Evolutionary conservation across 2,329 filamentous ascomycete genomes (phyloP), one percentile per base, ranked within the genome.

Genomic region (Xenosphaeropsis pyriputrescens): DNA sequence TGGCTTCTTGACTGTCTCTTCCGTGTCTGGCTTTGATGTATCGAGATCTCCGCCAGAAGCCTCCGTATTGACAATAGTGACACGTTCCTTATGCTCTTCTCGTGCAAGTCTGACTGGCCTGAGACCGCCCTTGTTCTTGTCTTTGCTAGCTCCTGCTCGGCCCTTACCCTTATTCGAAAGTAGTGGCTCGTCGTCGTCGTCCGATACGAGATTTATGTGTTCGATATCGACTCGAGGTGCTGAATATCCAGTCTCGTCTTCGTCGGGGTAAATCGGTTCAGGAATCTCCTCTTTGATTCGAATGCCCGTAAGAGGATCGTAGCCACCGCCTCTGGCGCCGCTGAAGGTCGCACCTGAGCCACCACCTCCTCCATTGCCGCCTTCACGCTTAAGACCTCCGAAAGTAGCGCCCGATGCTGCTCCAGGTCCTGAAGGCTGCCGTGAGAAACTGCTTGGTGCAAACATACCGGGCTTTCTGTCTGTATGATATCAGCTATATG

Each of bases 21-120:
- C 35, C 7, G 35, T 22, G 12, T 5, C 22, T 9, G 22, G 22
- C 4, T 26, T 26, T 11, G 8, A 9, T 6, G 22, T 26, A 26
- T 26, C 22, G 12, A 26, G 22, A 26, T 26, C 22, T 3, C 22
- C 22, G 12, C 22, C 8, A 9, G 18, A 12, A 9, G 19, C 18
- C n/a, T 44, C 40, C 1, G 43, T 47, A 32, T 53, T 54, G 34
- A 53, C 49, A n/a, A 52, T 40, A 13, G 45, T 47, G n/a, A 42
- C 40, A 33, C 52, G 44, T 18, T 45, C 47, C 37, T 53, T 50
- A 32, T 56, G 54, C 38, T 54, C 49, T 18, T 48, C 38, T 34
- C 54, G 41, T 14, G 47, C 32, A 7, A 56, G 39, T 31, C 54
- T 47, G 15, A 56, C 42, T 5, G 54, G 54, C 37, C 41, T 47